phyloP scores from a whole-genome alignment of 2,329 filamentous ascomycete genomes.

The Tolypocladium tropicale region DNA sequence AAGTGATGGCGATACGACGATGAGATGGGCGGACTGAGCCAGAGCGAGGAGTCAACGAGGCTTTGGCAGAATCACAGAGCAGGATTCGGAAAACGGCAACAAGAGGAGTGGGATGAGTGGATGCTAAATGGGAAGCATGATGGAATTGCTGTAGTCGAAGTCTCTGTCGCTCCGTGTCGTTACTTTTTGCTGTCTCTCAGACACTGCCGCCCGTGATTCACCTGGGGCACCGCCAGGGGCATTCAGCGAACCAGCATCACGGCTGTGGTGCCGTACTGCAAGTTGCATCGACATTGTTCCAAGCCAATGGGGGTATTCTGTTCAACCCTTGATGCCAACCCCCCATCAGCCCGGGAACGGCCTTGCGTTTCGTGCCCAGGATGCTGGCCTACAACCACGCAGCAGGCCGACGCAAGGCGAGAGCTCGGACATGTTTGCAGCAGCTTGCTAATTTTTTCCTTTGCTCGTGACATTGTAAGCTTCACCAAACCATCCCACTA shows the following conservation, averaged over 20 bases:
- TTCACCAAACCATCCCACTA: neutral
- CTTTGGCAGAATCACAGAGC: neutral
- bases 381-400: neutral
- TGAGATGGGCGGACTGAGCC: neutral
- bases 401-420: neutral
- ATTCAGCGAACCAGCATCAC: neutral
- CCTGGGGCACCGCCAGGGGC: conserved; percentile 2
- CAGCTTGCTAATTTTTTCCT: neutral
- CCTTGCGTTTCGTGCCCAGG: neutral
- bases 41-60: neutral
- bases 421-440: neutral
- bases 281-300: neutral
- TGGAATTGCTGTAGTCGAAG: neutral
- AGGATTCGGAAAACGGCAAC: neutral
- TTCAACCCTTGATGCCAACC: neutral
- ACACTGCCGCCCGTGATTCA: conserved; percentile 7
- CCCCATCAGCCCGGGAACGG: neutral
- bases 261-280: neutral
- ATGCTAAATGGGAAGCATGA: conserved; percentile 1
- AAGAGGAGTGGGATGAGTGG: neutral
- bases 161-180: conserved; percentile 1
- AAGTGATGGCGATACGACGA: neutral
- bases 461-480: neutral
- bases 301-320: neutral
- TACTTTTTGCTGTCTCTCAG: conserved; percentile 9